Evolutionary conservation across 345 rosid species (phyloP).

Genomic region (Populus ilicifolia): DNA sequence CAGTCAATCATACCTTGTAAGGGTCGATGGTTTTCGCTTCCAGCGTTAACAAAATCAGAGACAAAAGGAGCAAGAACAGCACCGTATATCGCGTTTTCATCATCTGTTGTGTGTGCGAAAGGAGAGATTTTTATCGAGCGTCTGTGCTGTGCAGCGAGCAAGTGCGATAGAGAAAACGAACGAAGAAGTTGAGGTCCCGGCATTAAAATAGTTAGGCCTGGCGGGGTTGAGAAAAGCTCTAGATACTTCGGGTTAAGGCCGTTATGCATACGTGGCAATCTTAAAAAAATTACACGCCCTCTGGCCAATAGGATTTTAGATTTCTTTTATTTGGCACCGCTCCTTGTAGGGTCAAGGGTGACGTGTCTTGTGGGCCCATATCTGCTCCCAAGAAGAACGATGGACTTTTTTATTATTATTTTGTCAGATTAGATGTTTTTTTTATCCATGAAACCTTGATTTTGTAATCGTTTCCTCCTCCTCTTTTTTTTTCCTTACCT

Average conservation of each 20-base stretch:
- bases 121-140: not conserved
- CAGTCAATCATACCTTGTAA: slow-evolving; percentile 50
- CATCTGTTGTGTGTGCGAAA: not conserved
- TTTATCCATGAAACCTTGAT: no score
- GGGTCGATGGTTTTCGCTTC: slow-evolving; percentile 62
- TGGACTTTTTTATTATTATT: no score
- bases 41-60: slow-evolving; percentile 24
- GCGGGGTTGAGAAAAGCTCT: slow-evolving; percentile 29
- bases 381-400: no score
- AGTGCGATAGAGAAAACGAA: not conserved
- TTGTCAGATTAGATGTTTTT: no score
- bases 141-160: not conserved
- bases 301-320: slow-evolving; percentile 59
- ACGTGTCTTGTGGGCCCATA: not conserved
- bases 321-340: not conserved
- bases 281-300: slow-evolving; percentile 39
- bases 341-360: not conserved
- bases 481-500: no score
- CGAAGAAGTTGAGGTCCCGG: not conserved
- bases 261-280: slow-evolving; percentile 52
- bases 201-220: slow-evolving; percentile 24
- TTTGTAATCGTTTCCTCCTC: no score
- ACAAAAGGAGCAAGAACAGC: slow-evolving; percentile 24
- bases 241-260: slow-evolving; percentile 39
- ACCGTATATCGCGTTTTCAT: slow-evolving; percentile 30